Conservation (phyloP, 371 early-diverging fungal species). For the Dentiscutata heterogama region DNA sequence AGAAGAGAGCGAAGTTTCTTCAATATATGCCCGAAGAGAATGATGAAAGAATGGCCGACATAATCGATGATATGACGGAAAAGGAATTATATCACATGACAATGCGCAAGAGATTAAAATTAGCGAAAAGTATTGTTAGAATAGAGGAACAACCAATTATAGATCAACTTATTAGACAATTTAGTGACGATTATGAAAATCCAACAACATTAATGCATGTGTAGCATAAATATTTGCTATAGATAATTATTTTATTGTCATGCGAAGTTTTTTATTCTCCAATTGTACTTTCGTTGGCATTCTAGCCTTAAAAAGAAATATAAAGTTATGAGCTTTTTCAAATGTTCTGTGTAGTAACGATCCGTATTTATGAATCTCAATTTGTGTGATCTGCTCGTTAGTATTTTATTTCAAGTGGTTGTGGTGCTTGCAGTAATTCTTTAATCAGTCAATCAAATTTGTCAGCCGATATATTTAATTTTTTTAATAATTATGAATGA, state of each 20-base stretch:
- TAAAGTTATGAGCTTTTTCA: constrained; percentile 1
- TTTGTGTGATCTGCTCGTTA: neutral
- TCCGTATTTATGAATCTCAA: neutral
- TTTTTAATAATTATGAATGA: neutral
- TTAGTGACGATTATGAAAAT: constrained; percentile 41
- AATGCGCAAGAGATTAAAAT: constrained; percentile 8
- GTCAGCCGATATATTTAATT: neutral
- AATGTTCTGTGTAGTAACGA: neutral
- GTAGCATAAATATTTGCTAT: constrained; percentile 1
- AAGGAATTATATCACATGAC: constrained; percentile 27
- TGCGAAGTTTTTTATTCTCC: neutral
- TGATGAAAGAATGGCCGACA: constrained; percentile 5
- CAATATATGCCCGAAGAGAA: neutral
- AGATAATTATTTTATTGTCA: neutral
- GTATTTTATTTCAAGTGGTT: neutral
- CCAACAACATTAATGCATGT: constrained; percentile 5
- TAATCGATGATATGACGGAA: constrained; percentile 22
- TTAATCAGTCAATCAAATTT: neutral
- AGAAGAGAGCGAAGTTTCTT: neutral
- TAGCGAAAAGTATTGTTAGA: neutral
- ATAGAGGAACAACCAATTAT: constrained; percentile 3
- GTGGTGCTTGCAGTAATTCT: neutral
- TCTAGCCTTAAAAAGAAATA: neutral
- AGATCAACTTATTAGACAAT: constrained; percentile 29
- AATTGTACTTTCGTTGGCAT: neutral